Evolutionary conservation across 169 alveolate species (phyloP).

Genomic region (Fabrea salina): DNA sequence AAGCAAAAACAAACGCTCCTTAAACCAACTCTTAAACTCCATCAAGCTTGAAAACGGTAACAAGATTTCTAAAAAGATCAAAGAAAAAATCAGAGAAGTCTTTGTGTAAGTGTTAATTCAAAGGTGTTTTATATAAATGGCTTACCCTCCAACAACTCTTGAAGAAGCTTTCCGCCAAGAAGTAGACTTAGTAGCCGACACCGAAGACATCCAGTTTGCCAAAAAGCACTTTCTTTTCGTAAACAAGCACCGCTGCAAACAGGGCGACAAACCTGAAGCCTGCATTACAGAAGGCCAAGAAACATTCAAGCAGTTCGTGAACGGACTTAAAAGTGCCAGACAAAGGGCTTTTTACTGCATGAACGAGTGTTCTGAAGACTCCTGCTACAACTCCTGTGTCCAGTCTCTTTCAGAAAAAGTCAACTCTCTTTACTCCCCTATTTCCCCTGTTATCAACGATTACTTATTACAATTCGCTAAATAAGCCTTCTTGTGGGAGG

Average conservation of each 20-base stretch:
- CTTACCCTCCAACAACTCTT: conserved; percentile 12
- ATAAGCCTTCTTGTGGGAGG: too few relatives aligned
- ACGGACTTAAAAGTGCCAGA: conserved; percentile 7
- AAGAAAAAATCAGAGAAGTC: too few relatives aligned
- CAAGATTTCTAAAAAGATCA: background rate
- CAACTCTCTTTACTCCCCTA: background rate
- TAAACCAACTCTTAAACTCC: background rate
- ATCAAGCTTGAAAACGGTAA: background rate
- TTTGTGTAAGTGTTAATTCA: too few relatives aligned
- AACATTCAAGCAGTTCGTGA: background rate
- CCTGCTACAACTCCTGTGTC: conserved; percentile 3
- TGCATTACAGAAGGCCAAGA: conserved; percentile 18
- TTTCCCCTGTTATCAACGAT: conserved; percentile 11
- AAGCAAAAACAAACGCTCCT: conserved; percentile 16
- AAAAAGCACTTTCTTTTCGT: conserved; percentile 22
- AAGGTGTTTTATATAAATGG: background rate
- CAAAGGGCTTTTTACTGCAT: conserved; percentile 30
- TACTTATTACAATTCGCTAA: background rate
- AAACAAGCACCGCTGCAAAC: background rate
- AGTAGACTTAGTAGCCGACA: background rate
- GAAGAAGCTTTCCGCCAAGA: conserved; percentile 27
- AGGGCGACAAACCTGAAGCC: conserved; percentile 2
- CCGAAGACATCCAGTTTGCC: conserved; percentile 7
- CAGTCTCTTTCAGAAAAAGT: background rate
- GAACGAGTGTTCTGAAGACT: background rate